Percentiles rank a stretch among this genome's conserved stretches.
Evolutionary conservation across 2,329 filamentous ascomycete species (phyloP).

Genomic region (Alternaria viburni): DNA sequence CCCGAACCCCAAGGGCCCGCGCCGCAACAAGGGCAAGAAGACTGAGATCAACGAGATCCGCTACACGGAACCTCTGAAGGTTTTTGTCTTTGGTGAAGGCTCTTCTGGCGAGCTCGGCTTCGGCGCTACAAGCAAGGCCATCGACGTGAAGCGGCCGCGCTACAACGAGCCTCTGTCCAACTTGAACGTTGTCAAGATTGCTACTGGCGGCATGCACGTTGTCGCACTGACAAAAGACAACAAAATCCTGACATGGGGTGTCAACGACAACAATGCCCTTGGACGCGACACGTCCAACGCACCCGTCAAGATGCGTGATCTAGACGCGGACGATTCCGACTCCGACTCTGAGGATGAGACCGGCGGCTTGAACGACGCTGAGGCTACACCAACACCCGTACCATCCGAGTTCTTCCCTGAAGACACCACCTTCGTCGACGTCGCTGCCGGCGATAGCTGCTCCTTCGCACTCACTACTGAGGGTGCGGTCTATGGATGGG

Average conservation of each 20-base stretch:
- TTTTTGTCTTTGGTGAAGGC: conserved; percentile 83
- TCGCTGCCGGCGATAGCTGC: conserved; percentile 75
- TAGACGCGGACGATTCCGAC: conserved; percentile 57
- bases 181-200: conserved; percentile 74
- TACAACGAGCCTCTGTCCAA: conserved; percentile 66
- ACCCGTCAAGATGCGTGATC: conserved; percentile 65
- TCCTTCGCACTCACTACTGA: conserved; percentile 78
- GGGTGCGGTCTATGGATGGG: conserved; percentile 82
- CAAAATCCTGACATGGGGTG: conserved; percentile 84
- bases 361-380: conserved; percentile 73
- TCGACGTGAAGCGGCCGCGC: conserved; percentile 77
- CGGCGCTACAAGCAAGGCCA: conserved; percentile 68
- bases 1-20: conserved; percentile 40
- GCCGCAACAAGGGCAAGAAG: conserved; percentile 41
- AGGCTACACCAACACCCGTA: conserved; percentile 70
- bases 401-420: conserved; percentile 62
- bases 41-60: conserved; percentile 68
- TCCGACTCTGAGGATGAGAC: conserved; percentile 59
- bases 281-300: conserved; percentile 73
- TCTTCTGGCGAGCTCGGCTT: conserved; percentile 83
- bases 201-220: conserved; percentile 83
- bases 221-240: conserved; percentile 79
- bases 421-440: conserved; percentile 68
- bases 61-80: conserved; percentile 65
- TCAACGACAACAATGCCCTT: conserved; percentile 83